A percentile compares a stretch with the other conserved stretches of the same genome.
phyloP scores from a whole-genome alignment of 2,329 filamentous ascomycete genomes.

The Aspergillus neoniger region DNA sequence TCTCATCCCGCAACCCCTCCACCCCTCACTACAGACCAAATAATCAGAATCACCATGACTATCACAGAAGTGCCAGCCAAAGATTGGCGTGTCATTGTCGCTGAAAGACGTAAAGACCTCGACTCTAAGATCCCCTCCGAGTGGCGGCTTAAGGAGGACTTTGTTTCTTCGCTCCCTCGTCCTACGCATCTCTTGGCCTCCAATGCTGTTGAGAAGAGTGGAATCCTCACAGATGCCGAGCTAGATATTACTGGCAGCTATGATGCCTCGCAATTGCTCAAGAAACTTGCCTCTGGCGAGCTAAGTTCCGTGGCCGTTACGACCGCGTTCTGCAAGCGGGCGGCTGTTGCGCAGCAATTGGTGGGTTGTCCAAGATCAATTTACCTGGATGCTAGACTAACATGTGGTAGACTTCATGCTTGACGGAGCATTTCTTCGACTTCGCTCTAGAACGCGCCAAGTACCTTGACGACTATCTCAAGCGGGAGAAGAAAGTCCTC shows the following conservation, averaged over 20 bases:
- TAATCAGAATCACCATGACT: background rate
- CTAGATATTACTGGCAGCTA: conserved; percentile 48
- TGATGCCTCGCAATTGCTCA: conserved; percentile 22
- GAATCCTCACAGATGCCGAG: conserved; percentile 50
- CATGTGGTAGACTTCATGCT: conserved; percentile 29
- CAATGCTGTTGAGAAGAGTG: conserved; percentile 34
- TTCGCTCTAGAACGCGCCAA: conserved; percentile 40
- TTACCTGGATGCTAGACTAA: background rate
- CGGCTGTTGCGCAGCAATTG: conserved; percentile 42
- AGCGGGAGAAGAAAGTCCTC: conserved; percentile 29
- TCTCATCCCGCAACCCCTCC: background rate
- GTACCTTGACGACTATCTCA: conserved; percentile 38
- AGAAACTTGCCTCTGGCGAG: conserved; percentile 21
- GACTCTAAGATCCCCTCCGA: conserved; percentile 34
- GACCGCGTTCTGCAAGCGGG: conserved; percentile 43
- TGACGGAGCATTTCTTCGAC: conserved; percentile 43
- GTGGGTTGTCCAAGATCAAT: conserved; percentile 8
- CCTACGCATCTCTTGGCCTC: conserved; percentile 23
- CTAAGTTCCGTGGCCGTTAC: conserved; percentile 26
- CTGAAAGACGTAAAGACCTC: conserved; percentile 33
- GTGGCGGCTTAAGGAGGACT: conserved; percentile 31
- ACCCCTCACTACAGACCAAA: too few relatives aligned
- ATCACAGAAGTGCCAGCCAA: background rate
- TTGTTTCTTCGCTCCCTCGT: conserved; percentile 10
- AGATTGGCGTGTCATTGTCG: conserved; percentile 26